phyloP scores from a whole-genome alignment of 1,139 yeast genomes.

The Magnusiomyces fungicola region DNA sequence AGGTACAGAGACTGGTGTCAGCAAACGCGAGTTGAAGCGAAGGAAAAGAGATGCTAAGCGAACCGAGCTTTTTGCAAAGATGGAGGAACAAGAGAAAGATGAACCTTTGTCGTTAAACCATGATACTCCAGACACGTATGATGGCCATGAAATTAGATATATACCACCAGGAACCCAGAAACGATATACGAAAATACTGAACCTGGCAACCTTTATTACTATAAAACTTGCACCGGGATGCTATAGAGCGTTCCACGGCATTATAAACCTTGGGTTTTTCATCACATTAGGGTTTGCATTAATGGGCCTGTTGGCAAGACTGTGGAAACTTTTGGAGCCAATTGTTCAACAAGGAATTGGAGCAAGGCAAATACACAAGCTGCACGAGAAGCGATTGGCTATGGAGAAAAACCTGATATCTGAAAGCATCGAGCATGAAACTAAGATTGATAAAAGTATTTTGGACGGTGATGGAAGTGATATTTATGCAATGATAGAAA shows the following conservation, averaged over 20 bases:
- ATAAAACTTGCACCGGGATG: background rate
- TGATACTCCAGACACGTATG: background rate
- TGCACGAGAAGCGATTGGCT: background rate
- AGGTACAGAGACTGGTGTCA: too few species aligned
- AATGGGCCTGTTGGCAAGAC: background rate
- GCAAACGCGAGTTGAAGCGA: conserved; percentile 1
- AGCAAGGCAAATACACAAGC: background rate
- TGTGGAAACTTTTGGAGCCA: background rate
- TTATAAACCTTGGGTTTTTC: background rate
- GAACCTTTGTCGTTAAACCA: background rate
- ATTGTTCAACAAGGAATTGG: background rate
- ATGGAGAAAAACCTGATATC: background rate
- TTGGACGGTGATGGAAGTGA: too few species aligned
- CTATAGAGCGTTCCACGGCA: conserved; percentile 1
- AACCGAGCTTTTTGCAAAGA: background rate
- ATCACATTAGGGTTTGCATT: conserved; percentile 4
- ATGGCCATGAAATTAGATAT: background rate
- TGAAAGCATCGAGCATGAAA: too few species aligned
- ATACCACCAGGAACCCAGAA: conserved; percentile 1
- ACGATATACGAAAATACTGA: background rate
- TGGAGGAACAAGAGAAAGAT: background rate
- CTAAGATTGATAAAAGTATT: too few species aligned
- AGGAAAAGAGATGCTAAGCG: background rate
- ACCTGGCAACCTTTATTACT: background rate
- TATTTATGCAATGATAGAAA: too few species aligned